A percentile compares a stretch with the other conserved stretches of the same genome.
phyloP scores from a whole-genome alignment of 2,329 filamentous ascomycete species.

The Clarireedia hainanense region DNA sequence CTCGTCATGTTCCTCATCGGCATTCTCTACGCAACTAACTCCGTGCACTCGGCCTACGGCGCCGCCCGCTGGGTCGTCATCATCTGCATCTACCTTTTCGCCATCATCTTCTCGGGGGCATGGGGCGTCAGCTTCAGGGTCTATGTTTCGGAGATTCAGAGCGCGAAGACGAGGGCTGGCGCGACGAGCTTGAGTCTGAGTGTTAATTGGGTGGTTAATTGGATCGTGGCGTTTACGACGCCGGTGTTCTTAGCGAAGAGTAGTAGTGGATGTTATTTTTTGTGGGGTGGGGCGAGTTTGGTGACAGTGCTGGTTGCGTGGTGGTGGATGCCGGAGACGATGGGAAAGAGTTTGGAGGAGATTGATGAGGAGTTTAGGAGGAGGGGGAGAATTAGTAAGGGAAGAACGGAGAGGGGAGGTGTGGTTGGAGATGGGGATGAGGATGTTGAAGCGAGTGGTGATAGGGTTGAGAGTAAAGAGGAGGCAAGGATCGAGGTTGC shows the following conservation, averaged over 20 bases:
- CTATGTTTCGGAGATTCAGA: slow-evolving; percentile 52
- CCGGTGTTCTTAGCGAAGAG: slow-evolving; percentile 25
- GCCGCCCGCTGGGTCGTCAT: slow-evolving; percentile 43
- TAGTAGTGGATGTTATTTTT: slow-evolving; percentile 23
- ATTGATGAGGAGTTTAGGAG: slow-evolving; percentile 18
- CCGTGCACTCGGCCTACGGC: slow-evolving; percentile 33
- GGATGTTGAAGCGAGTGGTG: not conserved
- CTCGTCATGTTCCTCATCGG: slow-evolving; percentile 47
- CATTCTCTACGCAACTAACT: slow-evolving; percentile 40
- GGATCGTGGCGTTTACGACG: slow-evolving; percentile 30
- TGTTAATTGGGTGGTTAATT: slow-evolving; percentile 34
- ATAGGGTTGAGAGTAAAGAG: not conserved
- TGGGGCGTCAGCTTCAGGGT: slow-evolving; percentile 51
- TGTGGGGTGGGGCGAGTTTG: slow-evolving; percentile 34
- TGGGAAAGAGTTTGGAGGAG: slow-evolving; percentile 19
- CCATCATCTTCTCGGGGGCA: slow-evolving; percentile 37
- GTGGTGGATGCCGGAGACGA: slow-evolving; percentile 28
- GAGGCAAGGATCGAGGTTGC: not conserved
- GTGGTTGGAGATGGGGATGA: not conserved
- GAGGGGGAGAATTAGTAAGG: not conserved
- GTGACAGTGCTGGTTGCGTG: slow-evolving; percentile 14
- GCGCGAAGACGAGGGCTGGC: slow-evolving; percentile 43
- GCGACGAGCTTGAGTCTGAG: slow-evolving; percentile 45
- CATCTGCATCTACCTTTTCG: slow-evolving; percentile 41
- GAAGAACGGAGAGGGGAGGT: not conserved